Conservation (phyloP, 164 flowering plant species). For the Vitis cinerea region DNA sequence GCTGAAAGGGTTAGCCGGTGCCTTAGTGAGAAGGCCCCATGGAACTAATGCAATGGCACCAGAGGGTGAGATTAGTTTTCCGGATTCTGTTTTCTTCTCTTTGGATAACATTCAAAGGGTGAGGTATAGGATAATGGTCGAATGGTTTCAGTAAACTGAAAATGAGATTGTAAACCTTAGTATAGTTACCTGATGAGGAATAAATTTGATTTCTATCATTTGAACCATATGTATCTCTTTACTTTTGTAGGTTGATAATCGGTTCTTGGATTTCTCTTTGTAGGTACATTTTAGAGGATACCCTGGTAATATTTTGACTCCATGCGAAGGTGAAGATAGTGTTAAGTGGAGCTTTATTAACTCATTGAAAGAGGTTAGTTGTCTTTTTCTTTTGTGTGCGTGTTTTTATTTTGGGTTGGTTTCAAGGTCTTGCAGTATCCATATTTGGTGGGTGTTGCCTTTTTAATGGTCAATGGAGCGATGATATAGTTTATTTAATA, state of each 20-base stretch:
- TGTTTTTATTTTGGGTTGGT: background rate
- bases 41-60: too few relatives aligned
- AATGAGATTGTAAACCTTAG: too few relatives aligned
- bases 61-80: too few relatives aligned
- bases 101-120: too few relatives aligned
- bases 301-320: slow-evolving; percentile 68
- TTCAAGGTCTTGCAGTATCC: too few relatives aligned
- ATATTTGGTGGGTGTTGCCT: background rate
- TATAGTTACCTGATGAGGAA: too few relatives aligned
- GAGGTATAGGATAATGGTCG: too few relatives aligned
- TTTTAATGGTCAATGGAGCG: background rate
- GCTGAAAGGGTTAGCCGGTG: too few relatives aligned
- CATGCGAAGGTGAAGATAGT: slow-evolving; percentile 95
- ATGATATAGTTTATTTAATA: too few relatives aligned
- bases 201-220: background rate
- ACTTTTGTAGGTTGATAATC: background rate
- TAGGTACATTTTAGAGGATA: slow-evolving; percentile 98
- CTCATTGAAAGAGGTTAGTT: slow-evolving; percentile 85
- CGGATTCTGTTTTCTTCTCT: too few relatives aligned
- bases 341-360: slow-evolving; percentile 95
- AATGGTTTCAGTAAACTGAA: too few relatives aligned
- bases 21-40: too few relatives aligned
- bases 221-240: background rate
- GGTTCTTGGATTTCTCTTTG: slow-evolving; percentile 3
- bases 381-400: background rate